Conservation (phyloP, 2,329 filamentous ascomycete species). For the Aspergillus niger region DNA sequence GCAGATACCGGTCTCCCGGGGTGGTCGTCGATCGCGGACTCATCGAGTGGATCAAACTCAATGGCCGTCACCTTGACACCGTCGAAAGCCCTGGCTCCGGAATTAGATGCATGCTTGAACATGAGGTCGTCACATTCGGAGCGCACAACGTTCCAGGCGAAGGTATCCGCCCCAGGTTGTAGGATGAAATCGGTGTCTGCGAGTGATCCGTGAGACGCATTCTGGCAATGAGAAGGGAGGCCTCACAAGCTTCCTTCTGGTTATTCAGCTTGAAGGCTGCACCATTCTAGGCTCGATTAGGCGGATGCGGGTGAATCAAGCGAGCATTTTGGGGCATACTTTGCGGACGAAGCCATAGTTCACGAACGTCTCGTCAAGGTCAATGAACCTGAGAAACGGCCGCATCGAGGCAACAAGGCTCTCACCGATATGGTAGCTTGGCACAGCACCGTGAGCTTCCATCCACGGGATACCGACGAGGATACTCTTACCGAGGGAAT, state of each 20-base stretch:
- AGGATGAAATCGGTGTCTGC: neutral
- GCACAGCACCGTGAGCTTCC: too few species aligned
- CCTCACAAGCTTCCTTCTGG: neutral
- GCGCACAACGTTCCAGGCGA: constrained; percentile 51
- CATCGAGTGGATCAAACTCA: constrained; percentile 3
- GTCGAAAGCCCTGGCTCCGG: constrained; percentile 48
- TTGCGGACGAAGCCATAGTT: constrained; percentile 9
- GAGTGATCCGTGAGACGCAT: neutral
- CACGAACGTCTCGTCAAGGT: constrained; percentile 35
- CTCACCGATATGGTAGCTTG: constrained; percentile 43
- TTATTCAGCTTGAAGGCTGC: constrained; percentile 1
- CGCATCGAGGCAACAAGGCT: constrained; percentile 44
- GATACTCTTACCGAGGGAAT: neutral
- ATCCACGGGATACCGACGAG: too few species aligned
- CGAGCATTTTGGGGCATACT: neutral
- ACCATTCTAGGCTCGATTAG: neutral
- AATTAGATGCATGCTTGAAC: constrained; percentile 45
- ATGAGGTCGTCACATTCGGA: constrained; percentile 51
- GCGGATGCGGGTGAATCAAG: too few species aligned
- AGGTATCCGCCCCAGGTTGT: neutral
- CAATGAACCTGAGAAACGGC: constrained; percentile 50
- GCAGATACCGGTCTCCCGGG: constrained; percentile 6
- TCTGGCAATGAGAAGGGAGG: too few species aligned
- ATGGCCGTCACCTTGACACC: constrained; percentile 36
- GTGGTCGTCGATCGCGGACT: too few species aligned